Conservation (phyloP, 2,329 filamentous ascomycete genomes). For the Eutypella sp. region DNA sequence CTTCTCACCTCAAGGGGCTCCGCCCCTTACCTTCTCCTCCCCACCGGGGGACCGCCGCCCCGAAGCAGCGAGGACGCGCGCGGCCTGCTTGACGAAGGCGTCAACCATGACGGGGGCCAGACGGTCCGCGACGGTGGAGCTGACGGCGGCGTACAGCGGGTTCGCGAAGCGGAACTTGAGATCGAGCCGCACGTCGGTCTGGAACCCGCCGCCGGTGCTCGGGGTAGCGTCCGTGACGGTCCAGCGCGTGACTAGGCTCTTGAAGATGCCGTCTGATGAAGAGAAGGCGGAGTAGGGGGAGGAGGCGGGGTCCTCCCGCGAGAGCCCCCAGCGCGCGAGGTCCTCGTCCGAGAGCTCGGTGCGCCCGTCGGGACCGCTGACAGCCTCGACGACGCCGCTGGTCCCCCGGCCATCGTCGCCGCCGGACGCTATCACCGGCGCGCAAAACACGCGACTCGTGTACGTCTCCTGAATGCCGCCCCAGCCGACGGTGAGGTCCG, state of each 20-base stretch:
- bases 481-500: constrained; percentile 80
- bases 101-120: constrained; percentile 86
- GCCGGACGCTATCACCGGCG: no score
- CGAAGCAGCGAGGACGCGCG: constrained; percentile 54
- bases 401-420: no score
- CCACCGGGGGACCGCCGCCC: no score
- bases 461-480: constrained; percentile 80
- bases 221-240: constrained; percentile 43
- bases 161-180: constrained; percentile 84
- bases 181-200: constrained; percentile 69
- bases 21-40: no score
- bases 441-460: constrained; percentile 72
- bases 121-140: constrained; percentile 74
- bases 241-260: constrained; percentile 67
- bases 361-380: constrained; percentile 54
- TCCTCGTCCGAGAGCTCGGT: constrained; percentile 36
- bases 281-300: not conserved
- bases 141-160: constrained; percentile 80
- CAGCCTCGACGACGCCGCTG: constrained; percentile 65
- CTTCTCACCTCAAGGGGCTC: no score
- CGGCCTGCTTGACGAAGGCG: constrained; percentile 82
- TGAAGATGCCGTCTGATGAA: constrained; percentile 45
- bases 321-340: constrained; percentile 23
- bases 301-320: constrained; percentile 10
- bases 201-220: constrained; percentile 28